A percentile compares a stretch with the other conserved stretches of the same genome.
phyloP scores from a whole-genome alignment of 83 land plant genomes.

The Picea abies region DNA sequence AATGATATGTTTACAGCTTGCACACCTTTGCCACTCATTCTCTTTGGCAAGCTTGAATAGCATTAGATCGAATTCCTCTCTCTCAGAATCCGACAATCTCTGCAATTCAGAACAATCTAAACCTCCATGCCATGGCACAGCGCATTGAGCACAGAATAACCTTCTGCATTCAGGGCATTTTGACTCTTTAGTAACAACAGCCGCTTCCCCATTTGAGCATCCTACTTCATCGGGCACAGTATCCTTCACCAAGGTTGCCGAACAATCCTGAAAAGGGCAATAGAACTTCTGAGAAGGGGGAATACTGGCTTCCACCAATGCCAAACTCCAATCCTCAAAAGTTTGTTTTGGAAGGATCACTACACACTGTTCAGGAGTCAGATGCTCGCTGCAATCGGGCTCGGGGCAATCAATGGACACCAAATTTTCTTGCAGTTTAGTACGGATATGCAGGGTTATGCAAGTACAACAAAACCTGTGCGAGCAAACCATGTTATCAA shows the following conservation, averaged over 20 bases:
- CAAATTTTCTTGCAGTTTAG: background rate
- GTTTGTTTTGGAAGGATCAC: slow-evolving; percentile 18
- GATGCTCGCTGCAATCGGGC: slow-evolving; percentile 3
- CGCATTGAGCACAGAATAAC: slow-evolving; percentile 45
- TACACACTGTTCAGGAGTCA: slow-evolving; percentile 19
- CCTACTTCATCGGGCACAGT: slow-evolving; percentile 3
- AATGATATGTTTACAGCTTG: slow-evolving; percentile 36
- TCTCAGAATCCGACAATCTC: slow-evolving; percentile 18
- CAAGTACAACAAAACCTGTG: background rate
- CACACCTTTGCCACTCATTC: slow-evolving; percentile 46
- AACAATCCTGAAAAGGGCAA: slow-evolving; percentile 56
- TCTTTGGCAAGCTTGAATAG: slow-evolving; percentile 26
- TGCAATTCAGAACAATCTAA: slow-evolving; percentile 34
- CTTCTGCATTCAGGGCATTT: slow-evolving; percentile 47
- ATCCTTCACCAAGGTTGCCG: slow-evolving; percentile 31
- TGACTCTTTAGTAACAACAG: background rate
- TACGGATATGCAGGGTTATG: background rate
- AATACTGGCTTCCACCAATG: slow-evolving; percentile 5
- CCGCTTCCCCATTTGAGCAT: background rate
- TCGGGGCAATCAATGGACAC: slow-evolving; percentile 20
- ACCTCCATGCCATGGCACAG: slow-evolving; percentile 47
- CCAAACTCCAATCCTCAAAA: slow-evolving; percentile 31
- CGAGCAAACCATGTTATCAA: background rate
- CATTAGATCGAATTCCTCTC: slow-evolving; percentile 24
- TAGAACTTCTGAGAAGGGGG: slow-evolving; percentile 21